Percentiles rank a stretch among this genome's conserved stretches.
Evolutionary conservation across 1,139 yeast species (phyloP).

Genomic region (Suhomyces terraborum): DNA sequence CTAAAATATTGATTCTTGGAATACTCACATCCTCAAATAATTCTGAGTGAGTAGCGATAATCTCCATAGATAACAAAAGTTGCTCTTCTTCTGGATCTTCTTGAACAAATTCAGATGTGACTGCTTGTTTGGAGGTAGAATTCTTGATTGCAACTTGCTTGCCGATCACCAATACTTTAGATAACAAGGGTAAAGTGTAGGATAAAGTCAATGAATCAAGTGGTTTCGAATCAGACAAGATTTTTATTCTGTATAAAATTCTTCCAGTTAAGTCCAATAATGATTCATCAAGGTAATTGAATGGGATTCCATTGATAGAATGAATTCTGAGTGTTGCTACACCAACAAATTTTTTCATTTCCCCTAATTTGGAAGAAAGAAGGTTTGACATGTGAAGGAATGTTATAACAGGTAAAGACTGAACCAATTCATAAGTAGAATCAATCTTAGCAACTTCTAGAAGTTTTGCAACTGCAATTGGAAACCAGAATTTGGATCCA

Average conservation of each 20-base stretch:
- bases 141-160: constrained; percentile 53
- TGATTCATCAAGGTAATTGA: constrained; percentile 51
- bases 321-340: constrained; percentile 64
- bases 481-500: constrained; percentile 74
- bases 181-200: constrained; percentile 73
- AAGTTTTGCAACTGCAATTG: constrained; percentile 54
- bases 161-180: constrained; percentile 63
- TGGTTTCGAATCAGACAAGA: constrained; percentile 71
- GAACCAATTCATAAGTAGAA: constrained; percentile 43
- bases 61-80: constrained; percentile 72
- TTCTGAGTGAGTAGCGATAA: constrained; percentile 75
- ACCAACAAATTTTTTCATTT: constrained; percentile 58
- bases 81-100: constrained; percentile 91
- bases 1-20: constrained; percentile 67
- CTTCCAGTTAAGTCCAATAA: constrained; percentile 58
- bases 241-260: constrained; percentile 72
- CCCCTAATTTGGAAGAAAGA: constrained; percentile 51
- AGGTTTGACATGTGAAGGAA: constrained; percentile 48
- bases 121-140: constrained; percentile 48
- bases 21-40: constrained; percentile 64
- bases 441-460: constrained; percentile 42
- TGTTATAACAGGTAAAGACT: constrained; percentile 34
- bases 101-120: constrained; percentile 64
- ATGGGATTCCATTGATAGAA: constrained; percentile 42
- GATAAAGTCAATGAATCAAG: constrained; percentile 69